phyloP scores from a whole-genome alignment of 1,284 basidiomycete species.

The Trichosporon sp. region DNA sequence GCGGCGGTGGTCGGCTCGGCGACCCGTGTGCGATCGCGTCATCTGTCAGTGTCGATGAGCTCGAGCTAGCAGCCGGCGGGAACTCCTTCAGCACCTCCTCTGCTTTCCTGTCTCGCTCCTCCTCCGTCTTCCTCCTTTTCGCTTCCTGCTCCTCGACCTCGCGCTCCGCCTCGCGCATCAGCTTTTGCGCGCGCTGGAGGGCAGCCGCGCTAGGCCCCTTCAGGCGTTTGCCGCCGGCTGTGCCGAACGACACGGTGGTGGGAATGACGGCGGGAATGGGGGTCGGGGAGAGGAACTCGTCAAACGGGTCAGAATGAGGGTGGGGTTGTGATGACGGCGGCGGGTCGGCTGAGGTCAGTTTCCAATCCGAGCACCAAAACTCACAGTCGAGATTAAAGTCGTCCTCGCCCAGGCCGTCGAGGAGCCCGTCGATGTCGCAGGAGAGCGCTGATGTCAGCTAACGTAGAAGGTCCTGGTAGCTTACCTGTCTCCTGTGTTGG shows the following conservation, averaged over 20 bases:
- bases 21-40: background rate
- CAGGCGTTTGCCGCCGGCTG: conserved; percentile 37
- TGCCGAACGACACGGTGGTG: conserved; percentile 40
- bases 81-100: background rate
- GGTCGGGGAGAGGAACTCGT: conserved; percentile 22
- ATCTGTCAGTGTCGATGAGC: background rate
- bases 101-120: background rate
- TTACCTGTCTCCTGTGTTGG: conserved; percentile 19
- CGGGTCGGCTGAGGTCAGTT: conserved; percentile 4
- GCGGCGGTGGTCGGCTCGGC: background rate
- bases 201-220: conserved; percentile 40
- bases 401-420: conserved; percentile 42
- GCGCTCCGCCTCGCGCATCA: conserved; percentile 33
- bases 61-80: background rate
- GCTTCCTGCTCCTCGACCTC: conserved; percentile 31
- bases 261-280: conserved; percentile 29
- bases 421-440: conserved; percentile 40
- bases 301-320: conserved; percentile 3
- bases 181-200: conserved; percentile 35
- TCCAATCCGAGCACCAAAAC: background rate
- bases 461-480: background rate
- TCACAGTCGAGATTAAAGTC: conserved; percentile 43
- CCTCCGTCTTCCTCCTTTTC: conserved; percentile 22
- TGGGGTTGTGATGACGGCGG: background rate
- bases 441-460: background rate